These are phyloP conservation scores for Lentinula raphanica DNA, from an alignment of 768 basidiomycete species.

Conservation along the genomic window DNA sequence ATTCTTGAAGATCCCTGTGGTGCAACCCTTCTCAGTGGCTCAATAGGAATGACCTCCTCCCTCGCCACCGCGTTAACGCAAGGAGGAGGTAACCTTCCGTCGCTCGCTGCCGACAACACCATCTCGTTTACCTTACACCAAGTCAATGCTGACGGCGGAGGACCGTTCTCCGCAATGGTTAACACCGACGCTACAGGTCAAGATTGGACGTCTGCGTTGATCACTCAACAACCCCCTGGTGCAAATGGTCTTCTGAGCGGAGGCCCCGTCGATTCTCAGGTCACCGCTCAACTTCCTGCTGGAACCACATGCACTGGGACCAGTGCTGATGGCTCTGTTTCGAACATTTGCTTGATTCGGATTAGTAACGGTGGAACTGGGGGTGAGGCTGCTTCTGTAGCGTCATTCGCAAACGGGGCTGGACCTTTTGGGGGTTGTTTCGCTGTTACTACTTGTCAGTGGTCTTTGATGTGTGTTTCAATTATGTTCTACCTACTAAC, in stretches of 20 bases:
- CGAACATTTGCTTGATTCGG: slow-evolving; percentile 28
- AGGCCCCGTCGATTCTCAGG: slow-evolving; percentile 17
- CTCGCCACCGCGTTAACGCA: slow-evolving; percentile 12
- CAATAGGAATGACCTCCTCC: slow-evolving; percentile 17
- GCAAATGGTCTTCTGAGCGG: slow-evolving; percentile 18
- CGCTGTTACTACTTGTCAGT: slow-evolving; percentile 10
- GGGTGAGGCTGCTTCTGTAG: background rate
- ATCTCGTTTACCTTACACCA: slow-evolving; percentile 21
- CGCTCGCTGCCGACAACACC: slow-evolving; percentile 17
- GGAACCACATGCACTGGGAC: slow-evolving; percentile 28
- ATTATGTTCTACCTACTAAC: background rate
- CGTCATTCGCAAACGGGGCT: slow-evolving; percentile 20
- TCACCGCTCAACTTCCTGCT: slow-evolving; percentile 25
- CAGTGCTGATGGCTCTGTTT: slow-evolving; percentile 14
- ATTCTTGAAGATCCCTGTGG: slow-evolving; percentile 17
- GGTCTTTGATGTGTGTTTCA: background rate
- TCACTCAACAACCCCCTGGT: slow-evolving; percentile 21
- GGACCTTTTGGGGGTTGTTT: slow-evolving; percentile 29
- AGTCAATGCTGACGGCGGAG: slow-evolving; percentile 26
- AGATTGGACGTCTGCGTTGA: slow-evolving; percentile 15
- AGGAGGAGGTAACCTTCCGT: slow-evolving; percentile 17
- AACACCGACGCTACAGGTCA: slow-evolving; percentile 22
- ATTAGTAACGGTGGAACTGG: slow-evolving; percentile 26
- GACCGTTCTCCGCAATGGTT: slow-evolving; percentile 22
- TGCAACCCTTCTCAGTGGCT: slow-evolving; percentile 18